Conservation (phyloP, 176 grass and related monocot species). For the Raddia guianensis region DNA sequence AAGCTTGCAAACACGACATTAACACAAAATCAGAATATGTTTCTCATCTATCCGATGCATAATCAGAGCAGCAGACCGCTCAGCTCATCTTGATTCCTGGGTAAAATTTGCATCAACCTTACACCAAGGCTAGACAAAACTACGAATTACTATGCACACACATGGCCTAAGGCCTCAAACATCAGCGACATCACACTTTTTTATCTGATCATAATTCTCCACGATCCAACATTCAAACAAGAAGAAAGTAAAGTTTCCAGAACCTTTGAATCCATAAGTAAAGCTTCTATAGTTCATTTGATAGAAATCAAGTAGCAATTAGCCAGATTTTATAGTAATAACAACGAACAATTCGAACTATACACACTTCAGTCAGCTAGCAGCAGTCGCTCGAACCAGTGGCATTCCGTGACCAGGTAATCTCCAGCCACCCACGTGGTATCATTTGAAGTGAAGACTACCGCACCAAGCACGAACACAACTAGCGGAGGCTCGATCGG, state of each 20-base stretch:
- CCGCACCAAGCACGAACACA: background rate
- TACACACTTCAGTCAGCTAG: background rate
- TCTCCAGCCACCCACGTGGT: background rate
- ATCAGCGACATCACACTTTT: background rate
- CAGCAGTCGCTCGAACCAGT: background rate
- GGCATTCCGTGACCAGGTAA: background rate
- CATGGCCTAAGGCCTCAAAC: background rate
- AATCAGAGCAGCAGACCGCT: slow-evolving; percentile 23
- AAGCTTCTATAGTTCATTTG: background rate
- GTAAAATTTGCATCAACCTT: background rate
- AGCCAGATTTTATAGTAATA: background rate
- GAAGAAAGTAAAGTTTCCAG: background rate
- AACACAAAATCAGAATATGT: background rate
- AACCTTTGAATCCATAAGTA: background rate
- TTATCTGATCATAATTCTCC: background rate
- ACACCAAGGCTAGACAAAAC: slow-evolving; percentile 12
- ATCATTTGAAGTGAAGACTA: slow-evolving; percentile 17
- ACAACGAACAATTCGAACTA: slow-evolving; percentile 24
- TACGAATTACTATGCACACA: slow-evolving; percentile 2
- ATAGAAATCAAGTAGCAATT: background rate
- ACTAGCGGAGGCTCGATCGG: background rate
- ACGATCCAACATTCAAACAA: slow-evolving; percentile 2
- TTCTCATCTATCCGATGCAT: slow-evolving; percentile 8
- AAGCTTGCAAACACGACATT: slow-evolving; percentile 11
- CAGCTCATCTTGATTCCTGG: background rate